A percentile compares a stretch with the other conserved stretches of the same genome.
These are phyloP conservation scores for Amauroascus niger DNA, from an alignment of 2,329 filamentous ascomycete species.

Conservation along the genomic window DNA sequence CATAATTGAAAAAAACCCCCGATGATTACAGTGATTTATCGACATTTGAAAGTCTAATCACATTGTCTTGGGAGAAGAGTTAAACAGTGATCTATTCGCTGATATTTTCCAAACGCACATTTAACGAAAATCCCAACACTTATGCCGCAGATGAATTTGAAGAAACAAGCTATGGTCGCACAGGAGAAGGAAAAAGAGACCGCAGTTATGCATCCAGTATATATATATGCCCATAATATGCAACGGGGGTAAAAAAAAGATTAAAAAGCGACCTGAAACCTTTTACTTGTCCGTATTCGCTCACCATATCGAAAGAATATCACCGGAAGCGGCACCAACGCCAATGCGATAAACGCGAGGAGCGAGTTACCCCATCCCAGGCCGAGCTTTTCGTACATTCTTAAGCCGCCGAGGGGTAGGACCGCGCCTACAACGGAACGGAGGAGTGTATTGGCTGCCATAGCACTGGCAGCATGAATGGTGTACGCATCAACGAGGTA, in stretches of 20 bases:
- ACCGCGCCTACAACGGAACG: constrained; percentile 49
- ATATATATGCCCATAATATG: not conserved
- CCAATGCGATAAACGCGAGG: constrained; percentile 48
- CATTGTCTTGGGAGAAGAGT: too few species aligned
- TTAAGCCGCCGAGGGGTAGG: constrained; percentile 51
- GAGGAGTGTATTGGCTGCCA: constrained; percentile 48
- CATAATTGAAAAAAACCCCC: too few species aligned
- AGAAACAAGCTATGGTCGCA: not conserved
- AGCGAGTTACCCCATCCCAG: constrained; percentile 46
- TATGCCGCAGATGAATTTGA: too few species aligned
- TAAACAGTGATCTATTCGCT: too few species aligned
- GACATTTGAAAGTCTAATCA: too few species aligned
- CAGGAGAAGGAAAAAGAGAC: not conserved
- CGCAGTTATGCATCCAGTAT: not conserved
- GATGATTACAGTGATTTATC: too few species aligned
- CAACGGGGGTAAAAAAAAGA: not conserved
- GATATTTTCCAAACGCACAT: too few species aligned
- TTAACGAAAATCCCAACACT: too few species aligned
- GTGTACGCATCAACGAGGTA: constrained; percentile 52
- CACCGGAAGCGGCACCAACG: constrained; percentile 36
- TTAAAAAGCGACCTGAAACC: constrained; percentile 14
- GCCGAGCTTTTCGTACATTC: constrained; percentile 40
- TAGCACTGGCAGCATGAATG: constrained; percentile 40
- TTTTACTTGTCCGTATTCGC: constrained; percentile 26
- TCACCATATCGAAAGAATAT: constrained; percentile 31